Base-by-base conservation (phyloP, 805 yeast species). In the Ogataea nonfermentans region DNA sequence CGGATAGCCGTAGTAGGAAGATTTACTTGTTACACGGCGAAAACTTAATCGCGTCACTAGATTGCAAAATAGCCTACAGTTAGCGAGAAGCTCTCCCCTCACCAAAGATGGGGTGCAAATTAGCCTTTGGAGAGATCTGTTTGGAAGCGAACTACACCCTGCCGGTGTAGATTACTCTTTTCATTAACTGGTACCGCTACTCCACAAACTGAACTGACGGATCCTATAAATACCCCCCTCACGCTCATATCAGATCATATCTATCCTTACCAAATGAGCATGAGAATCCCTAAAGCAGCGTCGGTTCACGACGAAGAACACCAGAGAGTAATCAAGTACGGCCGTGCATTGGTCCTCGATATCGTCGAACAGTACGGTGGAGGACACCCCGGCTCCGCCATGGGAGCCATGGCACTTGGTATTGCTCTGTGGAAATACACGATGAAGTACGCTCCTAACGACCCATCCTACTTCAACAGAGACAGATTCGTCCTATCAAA, bases 361-460 rank as follows among this genome's bases (percentile, higher is more conserved):
- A 37, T 59, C 15, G 65, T 59, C 27, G 61, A 61, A 35, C 59
- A 61, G 32, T 62, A 52, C 31, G 63, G 63, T 19, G 68, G 71
- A 47, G 99, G 99, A 52, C 99, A 91, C 71, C 98, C 99, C 37
- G 99, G 99, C 71, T 98, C 99, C 37, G 98, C 98, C 57, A 80
- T 91, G 78, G 98, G 98, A 49, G 74, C 90, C 67, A 96, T 98
- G 24, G 95, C 97, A 28, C 80, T 89, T 42, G 95, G 96, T 48
- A 96, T 91, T 67, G 83, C 81, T 39, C 66, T 91, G 48, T 87
- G 84, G 80, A 77, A 79, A 65, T 77, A 78, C 35, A 69, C 47
- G 59, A 74, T 90, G 83, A 82, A 71, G 57, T 80, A 85, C 73
- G 88, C 87, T 78, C 95, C 98, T 55, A 76, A 81, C 68, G 82